These are phyloP conservation scores for Pleomassaria siparia DNA, from an alignment of 2,329 filamentous ascomycete genomes.

Conservation along the genomic window DNA sequence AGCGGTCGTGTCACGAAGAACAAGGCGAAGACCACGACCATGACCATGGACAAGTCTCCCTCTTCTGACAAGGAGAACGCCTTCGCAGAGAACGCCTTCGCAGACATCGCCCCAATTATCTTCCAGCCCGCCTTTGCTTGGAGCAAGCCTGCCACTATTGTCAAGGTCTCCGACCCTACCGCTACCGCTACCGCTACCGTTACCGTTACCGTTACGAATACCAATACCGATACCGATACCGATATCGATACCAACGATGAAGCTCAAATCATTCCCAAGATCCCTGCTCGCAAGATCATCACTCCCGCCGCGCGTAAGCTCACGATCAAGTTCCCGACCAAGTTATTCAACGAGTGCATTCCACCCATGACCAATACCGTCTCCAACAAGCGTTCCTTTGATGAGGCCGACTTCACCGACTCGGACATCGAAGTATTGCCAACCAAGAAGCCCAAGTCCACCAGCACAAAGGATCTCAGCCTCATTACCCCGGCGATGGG, in stretches of 20 bases:
- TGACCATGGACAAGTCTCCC: not conserved
- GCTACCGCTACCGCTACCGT: not conserved
- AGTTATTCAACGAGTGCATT: not conserved
- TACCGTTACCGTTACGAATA: not conserved
- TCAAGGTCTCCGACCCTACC: not conserved
- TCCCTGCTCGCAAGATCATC: not conserved
- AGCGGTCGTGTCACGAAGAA: no score
- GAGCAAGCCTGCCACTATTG: not conserved
- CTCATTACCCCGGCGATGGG: conserved; percentile 18
- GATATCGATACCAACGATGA: not conserved
- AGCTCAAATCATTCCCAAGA: not conserved
- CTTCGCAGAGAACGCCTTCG: not conserved
- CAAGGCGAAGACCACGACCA: no score
- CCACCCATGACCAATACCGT: not conserved
- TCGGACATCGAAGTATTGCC: not conserved
- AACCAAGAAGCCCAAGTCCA: conserved; percentile 1
- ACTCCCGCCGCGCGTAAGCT: not conserved
- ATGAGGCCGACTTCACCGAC: not conserved
- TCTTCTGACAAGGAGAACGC: not conserved
- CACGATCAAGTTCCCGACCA: not conserved
- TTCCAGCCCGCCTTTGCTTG: not conserved
- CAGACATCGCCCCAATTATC: not conserved
- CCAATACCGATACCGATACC: not conserved
- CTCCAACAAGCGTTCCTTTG: not conserved
- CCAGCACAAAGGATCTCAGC: conserved; percentile 2